Base-by-base conservation (phyloP, 495 filamentous ascomycete species). In the Pyronema domesticum region DNA sequence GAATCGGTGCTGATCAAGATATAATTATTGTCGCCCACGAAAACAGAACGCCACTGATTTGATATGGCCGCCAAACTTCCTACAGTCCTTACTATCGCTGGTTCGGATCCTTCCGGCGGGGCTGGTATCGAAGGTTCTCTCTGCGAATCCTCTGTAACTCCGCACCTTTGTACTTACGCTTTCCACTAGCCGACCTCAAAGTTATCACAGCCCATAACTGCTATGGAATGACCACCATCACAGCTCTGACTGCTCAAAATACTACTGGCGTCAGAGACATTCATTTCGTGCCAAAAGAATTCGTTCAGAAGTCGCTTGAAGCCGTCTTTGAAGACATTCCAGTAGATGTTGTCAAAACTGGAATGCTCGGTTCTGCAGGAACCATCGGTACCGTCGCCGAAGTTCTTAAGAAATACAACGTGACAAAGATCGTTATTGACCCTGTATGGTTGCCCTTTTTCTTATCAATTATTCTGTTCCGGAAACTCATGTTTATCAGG, bases 201-300 rank as follows among this genome's bases (percentile, higher is more conserved):
- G 88, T 94, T 50, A 81, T 95, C 37, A 83, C 89, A 23, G 84
- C 85, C 14, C 86, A 95, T 76, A 81, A 80, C 45, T 86, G 83
- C 71, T 95, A 95, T 72, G 88, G 87, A 54, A 91, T 94, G 77
- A 95, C 89, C 42, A 83, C 87, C n/a, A 95, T 89, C 36, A 94
- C 91, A 3, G 89, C 89, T 15, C 69, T 98, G 60, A 98, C 91
- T 13, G 89, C 87, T 17, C 91, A 98, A 67, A 95, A 95, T 69
- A 98, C 91, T 2, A 71, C 75, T 30, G 86, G 87, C 0, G 87
- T 98, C 15, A 71, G 76, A 49, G 85, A 74, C 56, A 89, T 95
- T 55, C 86, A 94, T 62, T 69, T 82, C 54, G 74, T 83, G 6
- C 91, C 91, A 0, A 69, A 82, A 1, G 73, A 76, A 40, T 95